These are phyloP conservation scores for Lachnellula occidentalis DNA, from an alignment of 2,329 filamentous ascomycete genomes.

Conservation along the genomic window DNA sequence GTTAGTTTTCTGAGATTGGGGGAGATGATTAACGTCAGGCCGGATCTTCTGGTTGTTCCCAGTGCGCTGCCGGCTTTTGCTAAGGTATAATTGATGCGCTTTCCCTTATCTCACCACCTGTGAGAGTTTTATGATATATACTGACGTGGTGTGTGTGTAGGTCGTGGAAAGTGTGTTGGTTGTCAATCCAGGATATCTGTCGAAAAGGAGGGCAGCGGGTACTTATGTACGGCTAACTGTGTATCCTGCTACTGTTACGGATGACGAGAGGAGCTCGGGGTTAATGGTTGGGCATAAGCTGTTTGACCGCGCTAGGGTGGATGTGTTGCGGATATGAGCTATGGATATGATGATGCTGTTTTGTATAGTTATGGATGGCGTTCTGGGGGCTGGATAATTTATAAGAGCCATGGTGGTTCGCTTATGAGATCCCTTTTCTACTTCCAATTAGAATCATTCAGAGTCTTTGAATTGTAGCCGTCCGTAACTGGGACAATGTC, in stretches of 20 bases:
- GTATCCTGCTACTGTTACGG: conserved; percentile 55
- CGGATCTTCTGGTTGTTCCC: conserved; percentile 79
- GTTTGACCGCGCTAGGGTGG: conserved; percentile 77
- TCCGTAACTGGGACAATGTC: too few relatives aligned
- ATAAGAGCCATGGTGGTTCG: not conserved
- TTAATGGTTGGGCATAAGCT: conserved; percentile 66
- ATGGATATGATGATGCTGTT: not conserved
- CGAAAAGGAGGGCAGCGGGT: conserved; percentile 77
- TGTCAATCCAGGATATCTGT: conserved; percentile 84
- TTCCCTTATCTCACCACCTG: not conserved
- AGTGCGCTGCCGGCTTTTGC: conserved; percentile 82
- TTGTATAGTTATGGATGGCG: not conserved
- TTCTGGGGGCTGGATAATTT: conserved; percentile 1
- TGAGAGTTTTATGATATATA: not conserved
- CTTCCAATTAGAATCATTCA: too few relatives aligned
- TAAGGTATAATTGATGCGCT: conserved; percentile 51
- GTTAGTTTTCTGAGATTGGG: conserved; percentile 79
- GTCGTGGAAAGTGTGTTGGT: conserved; percentile 85
- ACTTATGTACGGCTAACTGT: conserved; percentile 80
- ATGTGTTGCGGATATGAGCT: conserved; percentile 70
- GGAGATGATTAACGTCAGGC: conserved; percentile 81
- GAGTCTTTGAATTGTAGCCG: too few relatives aligned
- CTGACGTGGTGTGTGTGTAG: conserved; percentile 42
- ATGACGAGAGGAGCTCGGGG: conserved; percentile 50
- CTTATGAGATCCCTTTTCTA: too few relatives aligned